Conservation (phyloP, 192 early-diverging fungal species). For the Allomyces macrogynus region DNA sequence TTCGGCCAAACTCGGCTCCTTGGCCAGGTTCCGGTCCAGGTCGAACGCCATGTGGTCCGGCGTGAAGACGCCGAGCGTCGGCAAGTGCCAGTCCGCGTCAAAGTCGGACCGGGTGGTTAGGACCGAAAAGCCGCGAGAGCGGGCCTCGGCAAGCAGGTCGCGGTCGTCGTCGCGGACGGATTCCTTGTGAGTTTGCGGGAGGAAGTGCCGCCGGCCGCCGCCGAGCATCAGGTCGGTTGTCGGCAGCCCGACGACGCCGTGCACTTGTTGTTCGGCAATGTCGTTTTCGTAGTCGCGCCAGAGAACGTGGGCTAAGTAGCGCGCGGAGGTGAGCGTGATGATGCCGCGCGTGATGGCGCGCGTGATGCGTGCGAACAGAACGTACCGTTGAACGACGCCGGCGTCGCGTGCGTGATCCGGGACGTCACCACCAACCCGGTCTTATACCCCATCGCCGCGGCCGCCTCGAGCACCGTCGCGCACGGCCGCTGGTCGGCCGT, state of each 20-base stretch:
- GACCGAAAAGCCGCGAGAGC: slow-evolving; percentile 41
- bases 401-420: slow-evolving; percentile 85
- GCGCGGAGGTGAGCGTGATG: too few species aligned
- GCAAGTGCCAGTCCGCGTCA: slow-evolving; percentile 29
- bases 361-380: too few species aligned
- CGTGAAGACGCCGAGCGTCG: slow-evolving; percentile 55
- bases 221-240: slow-evolving; percentile 76
- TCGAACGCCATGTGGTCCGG: slow-evolving; percentile 79
- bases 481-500: slow-evolving; percentile 41
- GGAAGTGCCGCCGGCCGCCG: slow-evolving; percentile 77
- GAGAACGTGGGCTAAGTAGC: slow-evolving; percentile 60
- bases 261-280: slow-evolving; percentile 81
- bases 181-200: slow-evolving; percentile 33
- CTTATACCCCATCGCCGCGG: slow-evolving; percentile 53
- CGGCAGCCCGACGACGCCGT: slow-evolving; percentile 21
- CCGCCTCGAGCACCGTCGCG: slow-evolving; percentile 85
- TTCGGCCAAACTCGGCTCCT: slow-evolving; percentile 60
- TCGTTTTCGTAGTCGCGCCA: slow-evolving; percentile 59
- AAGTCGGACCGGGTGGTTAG: slow-evolving; percentile 37
- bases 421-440: slow-evolving; percentile 89
- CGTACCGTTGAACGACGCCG: slow-evolving; percentile 32
- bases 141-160: slow-evolving; percentile 39
- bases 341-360: slow-evolving; percentile 11
- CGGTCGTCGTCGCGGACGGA: slow-evolving; percentile 62
- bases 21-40: slow-evolving; percentile 50